Percentiles rank a stretch among this genome's conserved stretches.
Evolutionary conservation across 1,139 yeast species (phyloP).

Genomic region (Geotrichum australiense): DNA sequence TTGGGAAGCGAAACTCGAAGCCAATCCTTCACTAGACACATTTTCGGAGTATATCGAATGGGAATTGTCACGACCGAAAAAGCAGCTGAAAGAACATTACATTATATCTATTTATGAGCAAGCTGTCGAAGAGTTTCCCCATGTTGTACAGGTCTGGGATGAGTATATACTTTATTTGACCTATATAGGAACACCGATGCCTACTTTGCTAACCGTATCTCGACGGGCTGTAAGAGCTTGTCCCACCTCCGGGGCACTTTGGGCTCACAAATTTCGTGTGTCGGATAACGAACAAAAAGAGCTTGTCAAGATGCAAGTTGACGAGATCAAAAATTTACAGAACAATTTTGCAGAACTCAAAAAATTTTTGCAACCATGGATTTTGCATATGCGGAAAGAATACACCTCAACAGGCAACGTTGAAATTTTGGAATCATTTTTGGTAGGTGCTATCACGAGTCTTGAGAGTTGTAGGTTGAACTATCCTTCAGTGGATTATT

Average conservation of each 20-base stretch:
- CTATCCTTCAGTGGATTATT: not conserved
- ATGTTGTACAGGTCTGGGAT: slow-evolving; percentile 28
- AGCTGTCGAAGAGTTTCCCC: slow-evolving; percentile 20
- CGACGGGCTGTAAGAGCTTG: slow-evolving; percentile 26
- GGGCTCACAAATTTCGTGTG: slow-evolving; percentile 26
- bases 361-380: slow-evolving; percentile 33
- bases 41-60: slow-evolving; percentile 32
- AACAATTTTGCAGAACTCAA: slow-evolving; percentile 34
- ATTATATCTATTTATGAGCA: slow-evolving; percentile 26
- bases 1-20: slow-evolving; percentile 23
- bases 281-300: slow-evolving; percentile 3
- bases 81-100: slow-evolving; percentile 14
- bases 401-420: slow-evolving; percentile 20
- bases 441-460: slow-evolving; percentile 18
- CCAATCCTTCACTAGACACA: slow-evolving; percentile 20
- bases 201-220: slow-evolving; percentile 18
- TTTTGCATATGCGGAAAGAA: slow-evolving; percentile 24
- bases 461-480: not conserved
- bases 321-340: not conserved
- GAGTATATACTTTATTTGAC: slow-evolving; percentile 26
- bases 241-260: slow-evolving; percentile 27
- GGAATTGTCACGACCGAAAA: slow-evolving; percentile 24
- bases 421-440: slow-evolving; percentile 19
- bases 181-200: not conserved
- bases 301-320: not conserved